phyloP scores from a whole-genome alignment of 257 asterid genomes.

The Plantago major region DNA sequence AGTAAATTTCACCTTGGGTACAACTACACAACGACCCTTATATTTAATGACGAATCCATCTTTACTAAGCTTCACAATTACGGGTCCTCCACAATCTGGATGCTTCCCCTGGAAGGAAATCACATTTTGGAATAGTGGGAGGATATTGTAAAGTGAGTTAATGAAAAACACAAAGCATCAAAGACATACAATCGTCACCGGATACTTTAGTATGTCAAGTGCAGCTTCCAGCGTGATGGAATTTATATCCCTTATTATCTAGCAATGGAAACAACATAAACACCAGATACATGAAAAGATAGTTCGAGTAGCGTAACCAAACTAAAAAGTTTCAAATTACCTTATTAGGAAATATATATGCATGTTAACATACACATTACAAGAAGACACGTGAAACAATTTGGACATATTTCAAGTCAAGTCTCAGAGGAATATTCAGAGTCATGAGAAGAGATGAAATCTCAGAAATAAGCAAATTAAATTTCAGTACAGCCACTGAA shows the following conservation, averaged over 20 bases:
- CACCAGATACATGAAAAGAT: conserved; percentile 13
- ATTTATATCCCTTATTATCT: conserved; percentile 51
- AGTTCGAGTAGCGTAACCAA: conserved; percentile 1
- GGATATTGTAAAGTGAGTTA: conserved; percentile 13
- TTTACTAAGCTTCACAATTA: conserved; percentile 53
- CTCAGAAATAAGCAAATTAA: neutral
- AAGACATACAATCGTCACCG: conserved; percentile 63
- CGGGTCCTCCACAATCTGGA: conserved; percentile 63
- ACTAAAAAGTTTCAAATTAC: neutral
- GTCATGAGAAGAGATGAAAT: neutral
- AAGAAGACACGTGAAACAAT: neutral
- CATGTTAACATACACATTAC: neutral
- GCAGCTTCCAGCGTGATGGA: conserved; percentile 77
- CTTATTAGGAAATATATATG: neutral
- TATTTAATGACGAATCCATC: conserved; percentile 62
- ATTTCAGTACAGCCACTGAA: conserved; percentile 17
- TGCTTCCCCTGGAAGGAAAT: conserved; percentile 63
- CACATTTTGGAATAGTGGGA: conserved; percentile 19
- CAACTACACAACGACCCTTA: conserved; percentile 53
- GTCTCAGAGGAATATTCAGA: neutral
- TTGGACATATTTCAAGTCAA: neutral
- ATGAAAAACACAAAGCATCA: conserved; percentile 1
- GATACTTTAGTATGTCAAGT: conserved; percentile 75
- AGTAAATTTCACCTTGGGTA: conserved; percentile 62
- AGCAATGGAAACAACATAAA: conserved; percentile 14